A percentile compares a stretch with the other conserved stretches of the same genome.
Evolutionary conservation across 306 rosid genomes (phyloP).

Genomic region (Lathyrus aphaca): DNA sequence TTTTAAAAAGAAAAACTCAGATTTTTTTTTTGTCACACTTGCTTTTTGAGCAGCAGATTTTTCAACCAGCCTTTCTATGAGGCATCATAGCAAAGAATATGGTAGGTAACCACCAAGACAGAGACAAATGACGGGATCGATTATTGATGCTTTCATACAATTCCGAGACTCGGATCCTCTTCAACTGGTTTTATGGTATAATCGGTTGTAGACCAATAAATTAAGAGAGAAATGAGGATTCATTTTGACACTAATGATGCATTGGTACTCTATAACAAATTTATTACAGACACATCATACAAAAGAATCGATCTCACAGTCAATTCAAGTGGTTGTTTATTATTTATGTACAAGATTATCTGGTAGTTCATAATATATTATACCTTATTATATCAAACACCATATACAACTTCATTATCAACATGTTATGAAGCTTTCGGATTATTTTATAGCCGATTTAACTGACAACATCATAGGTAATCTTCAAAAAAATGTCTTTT

Average conservation of each 20-base stretch:
- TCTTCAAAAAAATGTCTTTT: slow-evolving; percentile 46
- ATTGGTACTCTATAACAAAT: neutral
- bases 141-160: neutral
- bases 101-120: neutral
- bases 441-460: slow-evolving; percentile 17
- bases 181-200: neutral
- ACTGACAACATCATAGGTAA: slow-evolving; percentile 13
- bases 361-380: slow-evolving; percentile 5
- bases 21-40: neutral
- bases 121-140: neutral
- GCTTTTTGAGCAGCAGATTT: neutral
- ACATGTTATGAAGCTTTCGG: slow-evolving; percentile 16
- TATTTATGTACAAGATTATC: slow-evolving; percentile 45
- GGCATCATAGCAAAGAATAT: neutral
- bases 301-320: slow-evolving; percentile 16
- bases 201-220: neutral
- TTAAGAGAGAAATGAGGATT: neutral
- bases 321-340: slow-evolving; percentile 29
- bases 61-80: neutral
- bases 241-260: neutral
- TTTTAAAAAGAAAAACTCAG: neutral
- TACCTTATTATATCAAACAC: slow-evolving; percentile 27
- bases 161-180: neutral
- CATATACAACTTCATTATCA: slow-evolving; percentile 25
- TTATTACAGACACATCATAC: slow-evolving; percentile 8